These are phyloP conservation scores for Aspergillus proliferans DNA, from an alignment of 2,329 filamentous ascomycete species.

Conservation along the genomic window DNA sequence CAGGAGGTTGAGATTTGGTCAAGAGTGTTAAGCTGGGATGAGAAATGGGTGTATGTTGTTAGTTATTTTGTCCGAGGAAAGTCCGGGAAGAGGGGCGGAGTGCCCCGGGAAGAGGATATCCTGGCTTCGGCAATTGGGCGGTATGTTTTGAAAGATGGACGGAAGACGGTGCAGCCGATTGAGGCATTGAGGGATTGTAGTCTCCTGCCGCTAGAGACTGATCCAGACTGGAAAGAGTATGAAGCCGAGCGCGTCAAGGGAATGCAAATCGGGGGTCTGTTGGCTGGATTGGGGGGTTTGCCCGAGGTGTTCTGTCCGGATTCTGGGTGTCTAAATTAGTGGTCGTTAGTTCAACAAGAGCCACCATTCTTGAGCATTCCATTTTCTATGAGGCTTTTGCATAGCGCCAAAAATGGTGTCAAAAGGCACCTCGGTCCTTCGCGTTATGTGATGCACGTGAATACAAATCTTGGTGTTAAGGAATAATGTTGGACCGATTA, in stretches of 20 bases:
- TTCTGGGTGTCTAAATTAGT: neutral
- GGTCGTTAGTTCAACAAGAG: neutral
- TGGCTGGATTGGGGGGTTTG: neutral
- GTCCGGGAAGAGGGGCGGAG: conserved; percentile 5
- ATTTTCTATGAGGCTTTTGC: too few species aligned
- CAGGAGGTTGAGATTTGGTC: conserved; percentile 64
- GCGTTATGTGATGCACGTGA: too few species aligned
- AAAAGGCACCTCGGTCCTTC: too few species aligned
- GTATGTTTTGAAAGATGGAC: conserved; percentile 68
- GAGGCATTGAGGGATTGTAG: conserved; percentile 34
- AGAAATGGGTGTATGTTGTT: conserved; percentile 68
- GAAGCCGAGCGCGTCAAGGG: neutral
- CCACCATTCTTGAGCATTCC: too few species aligned
- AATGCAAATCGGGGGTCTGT: neutral
- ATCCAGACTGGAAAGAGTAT: neutral
- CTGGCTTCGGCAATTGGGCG: conserved; percentile 63
- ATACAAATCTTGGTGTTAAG: too few species aligned
- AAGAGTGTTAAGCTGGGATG: conserved; percentile 62
- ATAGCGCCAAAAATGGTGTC: too few species aligned
- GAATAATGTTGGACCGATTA: too few species aligned
- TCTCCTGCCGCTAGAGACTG: neutral
- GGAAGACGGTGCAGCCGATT: conserved; percentile 67
- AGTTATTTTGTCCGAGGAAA: conserved; percentile 59
- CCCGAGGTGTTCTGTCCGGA: neutral
- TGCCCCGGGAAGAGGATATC: conserved; percentile 46